Evolutionary conservation across 495 filamentous ascomycete species (phyloP).

Genomic region (Paragyromitra xinjiangensis): DNA sequence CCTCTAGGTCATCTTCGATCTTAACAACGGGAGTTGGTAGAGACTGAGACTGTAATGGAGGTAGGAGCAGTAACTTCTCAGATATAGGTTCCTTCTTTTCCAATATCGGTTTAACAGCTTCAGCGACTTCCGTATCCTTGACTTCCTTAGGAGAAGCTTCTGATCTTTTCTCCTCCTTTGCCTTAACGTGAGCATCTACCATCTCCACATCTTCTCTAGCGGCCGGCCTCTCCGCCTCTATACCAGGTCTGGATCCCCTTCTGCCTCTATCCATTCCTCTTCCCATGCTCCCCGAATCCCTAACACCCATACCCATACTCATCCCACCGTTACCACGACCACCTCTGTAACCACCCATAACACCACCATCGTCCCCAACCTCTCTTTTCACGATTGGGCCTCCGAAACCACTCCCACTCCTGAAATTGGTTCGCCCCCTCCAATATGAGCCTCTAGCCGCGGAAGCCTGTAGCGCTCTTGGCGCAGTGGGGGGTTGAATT

Average conservation of each 20-base stretch:
- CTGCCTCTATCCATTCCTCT: conserved; percentile 38
- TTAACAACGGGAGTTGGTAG: conserved; percentile 42
- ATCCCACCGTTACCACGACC: conserved; percentile 43
- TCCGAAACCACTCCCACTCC: conserved; percentile 13
- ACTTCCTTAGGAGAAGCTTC: conserved; percentile 30
- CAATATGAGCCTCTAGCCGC: conserved; percentile 18
- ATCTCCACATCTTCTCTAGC: conserved; percentile 50
- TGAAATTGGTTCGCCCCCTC: conserved; percentile 20
- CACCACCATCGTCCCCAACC: conserved; percentile 33
- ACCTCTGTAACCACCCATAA: conserved; percentile 35
- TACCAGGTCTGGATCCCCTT: conserved; percentile 35
- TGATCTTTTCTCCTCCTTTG: conserved; percentile 43
- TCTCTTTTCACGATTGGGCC: conserved; percentile 43
- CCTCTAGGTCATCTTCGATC: conserved; percentile 53
- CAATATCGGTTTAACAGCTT: conserved; percentile 1
- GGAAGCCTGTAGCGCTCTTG: conserved; percentile 42
- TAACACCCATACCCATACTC: conserved; percentile 25
- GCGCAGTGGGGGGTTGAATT: conserved; percentile 51
- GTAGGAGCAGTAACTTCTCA: conserved; percentile 19
- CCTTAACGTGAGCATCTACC: conserved; percentile 37
- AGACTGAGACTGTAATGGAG: conserved; percentile 8
- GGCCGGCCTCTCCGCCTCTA: conserved; percentile 36
- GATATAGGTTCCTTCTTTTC: conserved; percentile 30
- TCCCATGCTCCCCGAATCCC: conserved; percentile 14
- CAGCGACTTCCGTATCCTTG: conserved; percentile 39